Evolutionary conservation across 2,329 filamentous ascomycete genomes (phyloP).

Genomic region (Dichotomopilus funicola): DNA sequence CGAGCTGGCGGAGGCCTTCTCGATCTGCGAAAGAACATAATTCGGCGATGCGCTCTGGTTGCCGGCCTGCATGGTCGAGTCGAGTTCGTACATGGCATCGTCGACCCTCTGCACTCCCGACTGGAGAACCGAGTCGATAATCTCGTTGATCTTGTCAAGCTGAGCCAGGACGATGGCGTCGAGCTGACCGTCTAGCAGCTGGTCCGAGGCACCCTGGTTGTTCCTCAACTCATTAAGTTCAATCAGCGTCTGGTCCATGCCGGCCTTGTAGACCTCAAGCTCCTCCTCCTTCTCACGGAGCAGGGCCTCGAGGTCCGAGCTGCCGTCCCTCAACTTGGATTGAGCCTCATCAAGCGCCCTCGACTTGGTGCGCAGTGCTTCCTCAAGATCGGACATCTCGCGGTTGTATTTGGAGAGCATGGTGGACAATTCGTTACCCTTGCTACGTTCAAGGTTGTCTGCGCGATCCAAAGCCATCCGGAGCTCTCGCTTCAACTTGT

Average conservation of each 20-base stretch:
- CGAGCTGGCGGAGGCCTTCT: constrained; percentile 88
- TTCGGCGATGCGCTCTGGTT: constrained; percentile 96
- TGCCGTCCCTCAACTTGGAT: constrained; percentile 69
- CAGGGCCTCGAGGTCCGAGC: constrained; percentile 76
- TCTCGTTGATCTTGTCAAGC: constrained; percentile 89
- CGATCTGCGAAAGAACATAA: constrained; percentile 92
- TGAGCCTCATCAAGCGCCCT: constrained; percentile 79
- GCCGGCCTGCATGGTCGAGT: constrained; percentile 96
- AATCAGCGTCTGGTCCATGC: constrained; percentile 92
- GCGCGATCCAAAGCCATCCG: constrained; percentile 86
- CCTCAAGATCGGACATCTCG: constrained; percentile 94
- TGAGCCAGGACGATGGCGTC: constrained; percentile 82
- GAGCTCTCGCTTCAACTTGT: constrained; percentile 90
- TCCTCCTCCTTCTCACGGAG: constrained; percentile 95
- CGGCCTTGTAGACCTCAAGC: constrained; percentile 94
- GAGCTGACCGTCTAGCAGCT: constrained; percentile 81
- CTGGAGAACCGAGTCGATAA: constrained; percentile 94
- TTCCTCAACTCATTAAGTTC: constrained; percentile 84
- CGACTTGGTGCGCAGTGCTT: constrained; percentile 82
- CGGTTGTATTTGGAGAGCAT: constrained; percentile 95
- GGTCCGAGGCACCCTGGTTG: constrained; percentile 67
- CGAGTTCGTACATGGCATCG: constrained; percentile 92
- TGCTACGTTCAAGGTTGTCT: constrained; percentile 85
- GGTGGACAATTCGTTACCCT: constrained; percentile 89
- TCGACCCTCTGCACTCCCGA: constrained; percentile 90